Base-by-base conservation (phyloP, 176 grass and related monocot genomes). In the Echinochloa phyllopogon region DNA sequence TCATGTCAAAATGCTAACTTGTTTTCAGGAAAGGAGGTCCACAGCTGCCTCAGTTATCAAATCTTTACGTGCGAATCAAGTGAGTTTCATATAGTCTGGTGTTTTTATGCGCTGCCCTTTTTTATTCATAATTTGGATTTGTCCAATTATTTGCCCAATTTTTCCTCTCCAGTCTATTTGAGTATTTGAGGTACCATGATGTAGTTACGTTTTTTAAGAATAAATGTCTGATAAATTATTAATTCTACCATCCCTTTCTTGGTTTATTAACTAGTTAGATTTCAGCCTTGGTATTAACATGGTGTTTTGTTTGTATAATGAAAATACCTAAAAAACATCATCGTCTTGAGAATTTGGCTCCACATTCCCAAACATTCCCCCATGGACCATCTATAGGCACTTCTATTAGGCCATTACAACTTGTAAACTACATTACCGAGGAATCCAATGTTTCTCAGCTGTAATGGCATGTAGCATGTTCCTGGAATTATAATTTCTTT, bases 21-120 rank as follows among this genome's bases (percentile, higher is more conserved):
- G 27, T 90, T 96, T 92, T 80, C 93, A 99, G 97, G 84, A 81
- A 86, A 80, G 88, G 87, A 86, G 89, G 47, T 51, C 38, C 56
- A 43, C 86, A 81, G 36, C 64, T 99, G 39, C 97, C 94, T 89
- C 91, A 94, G 90, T 61, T 99, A 79, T 75, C 84, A 80, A 85
- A 83, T 21, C 74, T 20, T 79, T 94, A 82, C 78, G 69, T 96
- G 86, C 90, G 94, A 91, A 91, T 99, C 78, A 99, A 91, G 97
- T 99, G 84, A 85, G 91, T 86, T 69, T 11, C 42, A 62, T 81
- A 69, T 81, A 39, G 25, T 49, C 39, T 23, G 1, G 29, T 33
- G 29, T 33, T 68, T n/a, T 24, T 72, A 69, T 68, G 74, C 68
- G 66, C 20, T 9, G 43, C 56, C 25, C 4, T 74, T 14, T 74